phyloP scores from a whole-genome alignment of 2,329 filamentous ascomycete species.

The Aspergillus sojae region DNA sequence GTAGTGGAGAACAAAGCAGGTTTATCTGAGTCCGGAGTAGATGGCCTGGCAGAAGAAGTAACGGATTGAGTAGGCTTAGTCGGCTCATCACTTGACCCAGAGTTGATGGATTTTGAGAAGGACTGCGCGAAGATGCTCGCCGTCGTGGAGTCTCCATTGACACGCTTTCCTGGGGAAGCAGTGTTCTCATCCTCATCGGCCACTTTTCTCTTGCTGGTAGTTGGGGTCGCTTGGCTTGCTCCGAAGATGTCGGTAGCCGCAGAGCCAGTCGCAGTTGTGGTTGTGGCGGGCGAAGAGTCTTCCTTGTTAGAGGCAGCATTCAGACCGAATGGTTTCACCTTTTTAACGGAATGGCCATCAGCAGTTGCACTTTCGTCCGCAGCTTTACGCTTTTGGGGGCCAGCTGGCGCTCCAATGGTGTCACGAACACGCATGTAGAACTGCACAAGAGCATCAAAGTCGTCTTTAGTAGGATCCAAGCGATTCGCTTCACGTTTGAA shows the following conservation, averaged over 20 bases:
- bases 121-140: constrained; percentile 35
- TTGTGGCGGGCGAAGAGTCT: constrained; percentile 3
- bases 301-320: not conserved
- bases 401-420: constrained; percentile 39
- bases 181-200: constrained; percentile 18
- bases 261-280: constrained; percentile 9
- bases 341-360: constrained; percentile 24
- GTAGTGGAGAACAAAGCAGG: constrained; percentile 25
- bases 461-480: constrained; percentile 34
- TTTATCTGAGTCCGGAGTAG: constrained; percentile 21
- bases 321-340: constrained; percentile 22
- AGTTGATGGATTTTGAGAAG: constrained; percentile 28
- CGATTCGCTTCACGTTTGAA: constrained; percentile 37
- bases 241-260: constrained; percentile 24
- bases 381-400: constrained; percentile 33
- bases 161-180: constrained; percentile 22
- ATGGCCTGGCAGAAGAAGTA: constrained; percentile 18
- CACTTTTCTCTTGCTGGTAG: constrained; percentile 24
- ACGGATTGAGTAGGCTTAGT: constrained; percentile 6
- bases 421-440: constrained; percentile 44
- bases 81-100: constrained; percentile 15
- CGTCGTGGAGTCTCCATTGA: constrained; percentile 28
- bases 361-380: constrained; percentile 18
- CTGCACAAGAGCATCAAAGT: constrained; percentile 40
- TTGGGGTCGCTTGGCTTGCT: constrained; percentile 11